phyloP scores from a whole-genome alignment of 2,329 filamentous ascomycete genomes.

The Microsporum ferrugineum region DNA sequence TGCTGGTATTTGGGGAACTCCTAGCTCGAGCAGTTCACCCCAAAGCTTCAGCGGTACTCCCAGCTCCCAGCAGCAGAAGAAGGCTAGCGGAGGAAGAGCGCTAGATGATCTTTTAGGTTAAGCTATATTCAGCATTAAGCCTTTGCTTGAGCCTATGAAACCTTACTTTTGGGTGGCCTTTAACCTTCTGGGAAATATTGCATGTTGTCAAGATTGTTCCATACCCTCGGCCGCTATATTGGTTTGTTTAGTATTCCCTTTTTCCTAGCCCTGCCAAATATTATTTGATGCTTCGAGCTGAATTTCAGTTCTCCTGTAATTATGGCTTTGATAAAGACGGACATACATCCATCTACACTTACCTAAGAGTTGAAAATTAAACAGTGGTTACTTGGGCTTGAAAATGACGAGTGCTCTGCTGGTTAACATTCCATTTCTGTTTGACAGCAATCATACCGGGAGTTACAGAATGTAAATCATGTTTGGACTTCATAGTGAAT shows the following conservation, averaged over 20 bases:
- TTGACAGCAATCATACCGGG: background rate
- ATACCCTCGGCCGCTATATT: background rate
- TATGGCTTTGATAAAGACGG: background rate
- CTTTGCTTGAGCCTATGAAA: background rate
- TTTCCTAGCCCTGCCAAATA: background rate
- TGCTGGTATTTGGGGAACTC: slow-evolving; percentile 83
- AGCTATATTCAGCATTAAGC: background rate
- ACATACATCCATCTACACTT: no score
- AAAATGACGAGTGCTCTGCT: no score
- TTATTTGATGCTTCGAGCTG: background rate
- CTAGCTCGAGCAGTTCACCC: slow-evolving; percentile 43
- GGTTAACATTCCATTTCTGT: no score
- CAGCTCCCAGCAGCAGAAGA: slow-evolving; percentile 16
- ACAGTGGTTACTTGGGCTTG: no score
- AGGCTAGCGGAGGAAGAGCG: slow-evolving; percentile 28
- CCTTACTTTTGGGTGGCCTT: no score
- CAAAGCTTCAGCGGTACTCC: slow-evolving; percentile 21
- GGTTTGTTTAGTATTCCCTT: background rate
- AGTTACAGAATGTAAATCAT: background rate
- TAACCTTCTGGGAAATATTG: background rate
- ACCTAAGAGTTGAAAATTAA: no score
- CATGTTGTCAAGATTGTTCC: background rate
- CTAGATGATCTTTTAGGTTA: slow-evolving; percentile 34
- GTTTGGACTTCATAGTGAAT: background rate
- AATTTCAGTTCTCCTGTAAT: background rate